phyloP scores from a whole-genome alignment of 2,329 filamentous ascomycete genomes.

The Aureobasidium sp. region DNA sequence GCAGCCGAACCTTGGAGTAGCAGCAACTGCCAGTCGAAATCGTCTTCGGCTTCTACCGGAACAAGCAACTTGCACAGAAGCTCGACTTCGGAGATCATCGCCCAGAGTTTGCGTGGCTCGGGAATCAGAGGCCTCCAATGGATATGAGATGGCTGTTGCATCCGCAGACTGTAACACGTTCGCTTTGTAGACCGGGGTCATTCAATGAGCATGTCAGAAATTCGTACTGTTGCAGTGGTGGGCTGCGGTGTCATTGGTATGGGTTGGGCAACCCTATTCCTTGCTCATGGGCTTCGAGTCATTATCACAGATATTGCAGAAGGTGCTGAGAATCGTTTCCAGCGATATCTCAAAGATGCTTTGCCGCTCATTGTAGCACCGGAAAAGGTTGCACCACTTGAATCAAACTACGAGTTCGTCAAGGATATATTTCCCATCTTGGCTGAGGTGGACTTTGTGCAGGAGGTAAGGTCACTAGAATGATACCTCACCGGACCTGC shows the following conservation, averaged over 20 bases:
- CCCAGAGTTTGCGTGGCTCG: no score
- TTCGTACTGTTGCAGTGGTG: conserved; percentile 26
- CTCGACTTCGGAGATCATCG: no score
- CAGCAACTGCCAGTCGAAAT: no score
- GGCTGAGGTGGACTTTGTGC: not conserved
- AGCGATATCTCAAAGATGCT: conserved; percentile 20
- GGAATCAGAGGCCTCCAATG: no score
- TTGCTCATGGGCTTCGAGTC: conserved; percentile 33
- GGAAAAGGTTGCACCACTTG: no score
- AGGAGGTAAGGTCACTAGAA: not conserved
- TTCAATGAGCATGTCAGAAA: not conserved
- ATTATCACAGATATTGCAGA: conserved; percentile 35
- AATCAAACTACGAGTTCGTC: not conserved
- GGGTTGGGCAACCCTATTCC: conserved; percentile 37
- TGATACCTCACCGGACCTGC: no score
- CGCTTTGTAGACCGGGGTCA: not conserved
- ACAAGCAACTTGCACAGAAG: no score
- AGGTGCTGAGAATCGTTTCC: conserved; percentile 29
- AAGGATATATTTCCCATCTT: not conserved
- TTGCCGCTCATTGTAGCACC: conserved; percentile 22
- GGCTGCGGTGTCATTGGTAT: conserved; percentile 35
- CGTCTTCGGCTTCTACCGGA: no score
- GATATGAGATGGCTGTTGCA: no score
- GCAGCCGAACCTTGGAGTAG: no score
- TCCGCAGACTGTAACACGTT: no score